Conservation (phyloP, 2,329 filamentous ascomycete genomes). For the Exophiala alcalophila region DNA sequence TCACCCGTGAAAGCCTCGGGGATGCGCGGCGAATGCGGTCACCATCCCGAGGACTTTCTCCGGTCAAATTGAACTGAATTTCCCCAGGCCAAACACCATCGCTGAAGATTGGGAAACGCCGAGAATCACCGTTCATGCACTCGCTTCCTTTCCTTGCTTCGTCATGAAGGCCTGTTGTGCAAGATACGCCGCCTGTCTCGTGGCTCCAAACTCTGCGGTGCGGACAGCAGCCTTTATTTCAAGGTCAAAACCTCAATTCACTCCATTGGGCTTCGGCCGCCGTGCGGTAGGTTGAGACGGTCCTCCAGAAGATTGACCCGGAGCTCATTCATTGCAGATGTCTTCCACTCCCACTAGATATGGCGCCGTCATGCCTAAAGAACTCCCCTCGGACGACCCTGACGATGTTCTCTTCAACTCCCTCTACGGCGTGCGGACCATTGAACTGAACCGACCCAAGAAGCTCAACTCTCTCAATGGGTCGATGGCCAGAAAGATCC, state of each 20-base stretch:
- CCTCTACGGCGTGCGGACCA: conserved; percentile 81
- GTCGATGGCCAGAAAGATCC: conserved; percentile 94
- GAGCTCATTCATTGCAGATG: conserved; percentile 40
- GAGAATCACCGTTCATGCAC: conserved; percentile 2
- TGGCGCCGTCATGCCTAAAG: conserved; percentile 42
- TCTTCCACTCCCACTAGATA: conserved; percentile 32
- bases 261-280: conserved; percentile 9
- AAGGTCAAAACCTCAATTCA: conserved; percentile 13
- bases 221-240: conserved; percentile 10
- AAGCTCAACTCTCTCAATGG: conserved; percentile 91
- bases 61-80: conserved; percentile 6
- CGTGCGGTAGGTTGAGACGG: conserved; percentile 18
- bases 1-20: neutral
- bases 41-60: conserved; percentile 9
- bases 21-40: neutral
- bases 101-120: too few relatives aligned
- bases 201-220: conserved; percentile 14
- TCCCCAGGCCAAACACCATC: neutral
- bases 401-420: conserved; percentile 92
- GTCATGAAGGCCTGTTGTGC: conserved; percentile 30
- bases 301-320: neutral
- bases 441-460: conserved; percentile 88
- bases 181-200: conserved; percentile 26
- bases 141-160: conserved; percentile 3
- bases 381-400: conserved; percentile 66